Base-by-base conservation (phyloP, 495 filamentous ascomycete species). In the Penicillium paxilli region DNA sequence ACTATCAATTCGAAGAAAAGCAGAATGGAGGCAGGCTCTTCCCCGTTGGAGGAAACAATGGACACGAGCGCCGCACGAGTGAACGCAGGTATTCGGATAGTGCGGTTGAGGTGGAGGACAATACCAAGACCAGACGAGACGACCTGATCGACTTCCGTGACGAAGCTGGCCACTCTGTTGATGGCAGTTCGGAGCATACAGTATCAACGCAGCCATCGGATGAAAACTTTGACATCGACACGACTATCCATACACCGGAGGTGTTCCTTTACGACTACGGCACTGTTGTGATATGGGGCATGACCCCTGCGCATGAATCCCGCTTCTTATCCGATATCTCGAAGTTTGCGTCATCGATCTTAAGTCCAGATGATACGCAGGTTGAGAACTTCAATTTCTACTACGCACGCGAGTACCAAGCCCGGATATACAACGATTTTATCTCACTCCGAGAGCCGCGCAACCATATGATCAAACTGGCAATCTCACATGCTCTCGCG, bases 231-330 rank as follows among this genome's bases (percentile, higher is more conserved):
- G 65, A 75, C 63, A 73, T 83, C 66, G 60, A 79, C 53, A 92
- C 83, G 19, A 77, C 79, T 67, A 89, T 97, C 10, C 90, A 96
- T 66, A 96, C 86, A 2, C 92, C 93, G 0, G 94, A 98, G 69
- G 80, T 97, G 9, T 98, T 98, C 69, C 80, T 98, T 20, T 98
- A 96, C 66, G 88, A 96, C 59, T 98, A 98, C 63, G 94, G 94
- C 35, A 95, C 96, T n/a, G 89, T 96, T n/a, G 94, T 98, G n/a
- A 92, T 98, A 67, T 98, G 94, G 94, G 94, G 94, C 53, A 96
- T 98, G 93, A 86, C 89, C 1, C 71, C 87, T 7, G 76, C 82
- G 7, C 86, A 98, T 56, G 94, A 98, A 69, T 83, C 87, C 42
- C 80, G 87, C 21, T 96, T 98, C 63, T 75, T 98, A 5, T 93